Evolutionary conservation across 1,284 basidiomycete species (phyloP), one percentile per base, ranked within the genome.

Genomic region (Pholiota adiposa): DNA sequence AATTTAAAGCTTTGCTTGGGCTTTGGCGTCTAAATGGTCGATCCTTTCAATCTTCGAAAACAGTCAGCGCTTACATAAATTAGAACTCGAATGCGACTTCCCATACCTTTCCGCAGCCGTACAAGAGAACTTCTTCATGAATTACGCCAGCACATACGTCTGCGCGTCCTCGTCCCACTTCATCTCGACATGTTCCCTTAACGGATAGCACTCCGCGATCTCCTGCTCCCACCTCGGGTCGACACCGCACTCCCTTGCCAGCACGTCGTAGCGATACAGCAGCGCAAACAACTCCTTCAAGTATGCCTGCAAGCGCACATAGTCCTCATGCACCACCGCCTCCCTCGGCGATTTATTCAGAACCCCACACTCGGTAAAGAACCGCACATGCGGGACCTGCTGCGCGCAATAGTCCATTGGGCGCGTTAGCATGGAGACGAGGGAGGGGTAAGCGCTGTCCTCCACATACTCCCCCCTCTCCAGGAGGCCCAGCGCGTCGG

Each of bases 231-330:
- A 76, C 1, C 65, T 50, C 7, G 70, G 62, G 34, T 70, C 62
- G 9, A 66, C 23, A 5, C 71, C 73, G 58, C 72, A 75, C 55
- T 76, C 75, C 31, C 66, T 63, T 36, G 70, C 54, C 21, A 76
- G 41, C 54, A 75, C 60, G 58, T 76, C 72, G 56, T 75, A 77
- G 16, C 64, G 63, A 62, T 75, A 78, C 34, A 77, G 56, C 5
- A 76, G 29, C 18, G 58, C 62, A 59, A 76, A 78, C 12, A 70
- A 60, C 9, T 57, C 65, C 62, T 76, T 77, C 51, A 76, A 31
- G 53, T 76, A 76, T 43, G 69, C 67, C 11, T 70, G 66, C 7
- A 76, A 60, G 9, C 58, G 57, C 5, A 54, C 57, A n/a, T 63
- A 51, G 50, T 75, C 69, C 5, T 49, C 29, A 44, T 73, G 63